A percentile compares a stretch with the other conserved stretches of the same genome.
Conservation (phyloP, 2,329 filamentous ascomycete species). For the Clonostachys sp. region DNA sequence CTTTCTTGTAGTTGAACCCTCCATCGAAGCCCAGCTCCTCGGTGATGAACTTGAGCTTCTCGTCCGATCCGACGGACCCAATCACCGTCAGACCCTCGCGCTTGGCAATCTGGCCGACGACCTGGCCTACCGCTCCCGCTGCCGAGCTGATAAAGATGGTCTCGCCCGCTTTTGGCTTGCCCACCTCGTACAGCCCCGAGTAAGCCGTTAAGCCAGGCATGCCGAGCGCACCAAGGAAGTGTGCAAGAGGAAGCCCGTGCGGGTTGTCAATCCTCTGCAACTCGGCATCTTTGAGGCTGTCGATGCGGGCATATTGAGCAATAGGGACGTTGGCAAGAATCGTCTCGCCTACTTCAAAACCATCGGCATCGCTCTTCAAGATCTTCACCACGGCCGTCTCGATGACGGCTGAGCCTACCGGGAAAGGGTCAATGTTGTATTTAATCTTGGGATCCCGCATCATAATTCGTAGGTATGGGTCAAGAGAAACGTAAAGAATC, state of each 20-base stretch:
- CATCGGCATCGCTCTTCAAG: constrained; percentile 59
- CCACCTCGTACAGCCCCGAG: constrained; percentile 63
- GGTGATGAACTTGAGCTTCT: constrained; percentile 63
- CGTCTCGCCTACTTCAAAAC: constrained; percentile 65
- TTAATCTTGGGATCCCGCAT: constrained; percentile 63
- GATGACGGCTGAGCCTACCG: constrained; percentile 56
- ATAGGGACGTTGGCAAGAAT: constrained; percentile 51
- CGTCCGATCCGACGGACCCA: constrained; percentile 65
- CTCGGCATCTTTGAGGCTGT: constrained; percentile 30
- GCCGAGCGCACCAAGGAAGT: constrained; percentile 68
- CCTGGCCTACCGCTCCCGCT: constrained; percentile 70
- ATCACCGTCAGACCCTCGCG: constrained; percentile 75
- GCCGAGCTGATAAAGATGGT: constrained; percentile 74
- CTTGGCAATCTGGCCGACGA: constrained; percentile 82
- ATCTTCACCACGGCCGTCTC: constrained; percentile 65
- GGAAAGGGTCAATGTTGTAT: constrained; percentile 52
- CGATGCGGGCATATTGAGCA: constrained; percentile 64
- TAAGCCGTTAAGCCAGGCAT: constrained; percentile 64
- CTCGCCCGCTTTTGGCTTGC: constrained; percentile 59
- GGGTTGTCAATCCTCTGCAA: constrained; percentile 60
- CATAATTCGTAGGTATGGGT: constrained; percentile 78
- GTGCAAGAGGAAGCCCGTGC: constrained; percentile 56
- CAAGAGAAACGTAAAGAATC: constrained; percentile 71
- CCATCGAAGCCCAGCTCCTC: constrained; percentile 62
- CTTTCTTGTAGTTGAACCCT: constrained; percentile 65